Conservation (phyloP, 495 filamentous ascomycete genomes). For the Penicillium daleae region DNA sequence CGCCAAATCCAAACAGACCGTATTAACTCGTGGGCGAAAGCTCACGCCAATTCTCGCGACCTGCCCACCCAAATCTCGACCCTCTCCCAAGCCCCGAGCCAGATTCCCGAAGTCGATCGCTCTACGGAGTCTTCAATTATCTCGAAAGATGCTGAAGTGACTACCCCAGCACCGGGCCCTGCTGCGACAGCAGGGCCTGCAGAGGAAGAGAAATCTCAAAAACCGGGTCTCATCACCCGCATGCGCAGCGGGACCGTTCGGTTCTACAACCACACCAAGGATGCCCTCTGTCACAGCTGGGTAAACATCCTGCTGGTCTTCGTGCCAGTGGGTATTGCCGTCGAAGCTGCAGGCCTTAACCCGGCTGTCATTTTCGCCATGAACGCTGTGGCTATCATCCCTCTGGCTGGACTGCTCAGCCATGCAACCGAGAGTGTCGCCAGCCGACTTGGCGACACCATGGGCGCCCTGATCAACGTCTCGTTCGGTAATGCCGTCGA, state of each 20-base stretch:
- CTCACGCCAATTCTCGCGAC: constrained; percentile 44
- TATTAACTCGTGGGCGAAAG: constrained; percentile 55
- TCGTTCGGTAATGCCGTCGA: constrained; percentile 91
- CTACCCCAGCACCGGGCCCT: constrained; percentile 24
- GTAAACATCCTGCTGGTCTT: constrained; percentile 80
- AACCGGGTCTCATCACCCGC: constrained; percentile 36
- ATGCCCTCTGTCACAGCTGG: constrained; percentile 61
- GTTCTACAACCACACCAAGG: constrained; percentile 44
- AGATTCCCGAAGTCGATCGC: constrained; percentile 14
- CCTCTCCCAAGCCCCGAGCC: constrained; percentile 14
- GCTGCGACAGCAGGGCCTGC: constrained; percentile 24
- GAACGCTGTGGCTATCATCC: constrained; percentile 84
- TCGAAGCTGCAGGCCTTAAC: constrained; percentile 54
- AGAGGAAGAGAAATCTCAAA: constrained; percentile 24
- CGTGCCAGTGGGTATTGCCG: constrained; percentile 76
- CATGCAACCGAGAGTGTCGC: constrained; percentile 85
- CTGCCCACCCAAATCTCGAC: constrained; percentile 13
- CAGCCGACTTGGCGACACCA: constrained; percentile 73
- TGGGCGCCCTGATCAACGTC: constrained; percentile 82
- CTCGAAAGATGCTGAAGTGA: constrained; percentile 45
- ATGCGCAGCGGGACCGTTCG: constrained; percentile 41
- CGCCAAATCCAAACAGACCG: constrained; percentile 39
- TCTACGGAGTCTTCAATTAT: neutral
- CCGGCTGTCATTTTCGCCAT: constrained; percentile 69
- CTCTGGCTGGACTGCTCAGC: constrained; percentile 76